These are phyloP conservation scores for Trebouxia gelatinosa DNA, from an alignment of 163 green algal species.

Conservation along the genomic window DNA sequence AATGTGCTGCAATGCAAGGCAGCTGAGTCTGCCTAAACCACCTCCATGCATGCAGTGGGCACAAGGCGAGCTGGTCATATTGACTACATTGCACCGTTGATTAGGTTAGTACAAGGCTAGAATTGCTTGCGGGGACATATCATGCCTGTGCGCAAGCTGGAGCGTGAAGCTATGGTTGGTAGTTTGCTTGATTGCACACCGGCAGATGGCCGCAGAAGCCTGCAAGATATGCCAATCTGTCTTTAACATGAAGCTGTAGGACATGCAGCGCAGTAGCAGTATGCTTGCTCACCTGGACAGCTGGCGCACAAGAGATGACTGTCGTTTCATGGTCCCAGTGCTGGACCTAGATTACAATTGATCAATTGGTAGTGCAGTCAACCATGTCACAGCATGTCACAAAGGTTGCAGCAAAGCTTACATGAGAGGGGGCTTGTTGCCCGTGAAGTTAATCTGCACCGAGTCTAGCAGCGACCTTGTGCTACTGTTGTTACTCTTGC, in stretches of 20 bases:
- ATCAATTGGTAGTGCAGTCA: no score
- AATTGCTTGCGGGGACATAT: neutral
- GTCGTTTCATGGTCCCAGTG: constrained; percentile 33
- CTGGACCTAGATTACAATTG: no score
- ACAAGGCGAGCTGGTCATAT: neutral
- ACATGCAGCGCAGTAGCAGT: neutral
- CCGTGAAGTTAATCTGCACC: constrained; percentile 3
- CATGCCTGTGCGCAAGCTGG: constrained; percentile 9
- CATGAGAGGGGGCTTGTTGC: constrained; percentile 20
- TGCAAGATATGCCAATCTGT: neutral
- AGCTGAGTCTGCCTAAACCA: neutral
- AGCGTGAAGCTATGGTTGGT: constrained; percentile 5
- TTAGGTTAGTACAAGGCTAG: neutral
- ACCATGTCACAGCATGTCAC: no score
- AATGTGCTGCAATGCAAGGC: neutral
- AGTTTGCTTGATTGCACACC: neutral
- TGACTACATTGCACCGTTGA: neutral
- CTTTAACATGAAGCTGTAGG: neutral
- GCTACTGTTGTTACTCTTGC: neutral
- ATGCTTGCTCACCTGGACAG: constrained; percentile 18
- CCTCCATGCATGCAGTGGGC: neutral
- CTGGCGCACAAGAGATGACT: constrained; percentile 25
- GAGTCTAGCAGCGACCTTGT: constrained; percentile 1
- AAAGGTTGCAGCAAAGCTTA: no score
- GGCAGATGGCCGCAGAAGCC: constrained; percentile 17